phyloP scores from a whole-genome alignment of 306 rosid genomes.

The Cucurbita ficifolia region DNA sequence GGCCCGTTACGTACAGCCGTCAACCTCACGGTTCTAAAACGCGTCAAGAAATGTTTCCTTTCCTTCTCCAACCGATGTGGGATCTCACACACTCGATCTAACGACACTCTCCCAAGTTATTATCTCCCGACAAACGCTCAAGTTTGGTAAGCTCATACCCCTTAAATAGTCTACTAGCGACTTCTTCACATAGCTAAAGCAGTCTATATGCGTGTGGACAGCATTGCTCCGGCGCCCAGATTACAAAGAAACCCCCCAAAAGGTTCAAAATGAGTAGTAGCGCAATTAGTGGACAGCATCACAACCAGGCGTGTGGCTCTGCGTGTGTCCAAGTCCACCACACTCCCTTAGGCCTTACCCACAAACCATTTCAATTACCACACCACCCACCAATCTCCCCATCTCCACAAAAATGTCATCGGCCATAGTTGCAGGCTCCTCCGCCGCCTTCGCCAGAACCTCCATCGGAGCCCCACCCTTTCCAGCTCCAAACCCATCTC shows the following conservation, averaged over 20 bases:
- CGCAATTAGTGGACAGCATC: background rate
- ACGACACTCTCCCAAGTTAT: too few species aligned
- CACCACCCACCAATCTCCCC: background rate
- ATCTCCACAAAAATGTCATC: slow-evolving; percentile 7
- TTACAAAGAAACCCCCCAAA: background rate
- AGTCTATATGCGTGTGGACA: too few species aligned
- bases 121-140: too few species aligned
- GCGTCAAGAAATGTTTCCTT: too few species aligned
- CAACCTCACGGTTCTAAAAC: too few species aligned
- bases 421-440: slow-evolving; percentile 2
- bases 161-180: too few species aligned
- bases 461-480: slow-evolving; percentile 22
- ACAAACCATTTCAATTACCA: background rate
- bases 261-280: background rate
- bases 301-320: background rate
- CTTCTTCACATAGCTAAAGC: too few species aligned
- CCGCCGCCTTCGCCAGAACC: slow-evolving; percentile 1
- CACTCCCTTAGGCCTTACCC: background rate
- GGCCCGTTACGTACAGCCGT: too few species aligned
- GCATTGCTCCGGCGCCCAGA: background rate
- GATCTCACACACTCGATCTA: too few species aligned
- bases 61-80: too few species aligned
- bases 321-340: background rate
- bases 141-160: too few species aligned
- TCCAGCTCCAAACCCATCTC: slow-evolving; percentile 19